Evolutionary conservation across 2,329 filamentous ascomycete species (phyloP).

Genomic region (Tolypocladium tropicale): DNA sequence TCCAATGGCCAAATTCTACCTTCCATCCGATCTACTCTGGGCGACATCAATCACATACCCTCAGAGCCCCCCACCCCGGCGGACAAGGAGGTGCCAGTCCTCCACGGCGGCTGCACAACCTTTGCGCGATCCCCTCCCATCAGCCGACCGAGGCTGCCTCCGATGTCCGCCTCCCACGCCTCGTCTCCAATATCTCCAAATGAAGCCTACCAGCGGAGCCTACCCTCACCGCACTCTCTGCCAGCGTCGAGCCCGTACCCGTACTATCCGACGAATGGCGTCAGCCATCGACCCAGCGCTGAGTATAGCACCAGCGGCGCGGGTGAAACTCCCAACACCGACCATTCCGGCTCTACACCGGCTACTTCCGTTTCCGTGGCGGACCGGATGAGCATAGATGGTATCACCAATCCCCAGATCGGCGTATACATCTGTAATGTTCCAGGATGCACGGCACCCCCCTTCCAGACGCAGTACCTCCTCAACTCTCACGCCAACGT

Average conservation of each 20-base stretch:
- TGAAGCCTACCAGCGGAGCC: slow-evolving; percentile 32
- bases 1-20: slow-evolving; percentile 24
- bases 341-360: slow-evolving; percentile 32
- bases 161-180: slow-evolving; percentile 16
- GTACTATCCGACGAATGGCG: slow-evolving; percentile 20
- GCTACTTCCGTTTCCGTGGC: slow-evolving; percentile 27
- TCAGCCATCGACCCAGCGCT: slow-evolving; percentile 22
- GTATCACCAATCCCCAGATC: slow-evolving; percentile 39
- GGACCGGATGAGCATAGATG: slow-evolving; percentile 49
- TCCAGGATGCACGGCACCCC: slow-evolving; percentile 55
- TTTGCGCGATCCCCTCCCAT: slow-evolving; percentile 26
- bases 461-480: slow-evolving; percentile 69
- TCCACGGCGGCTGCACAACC: slow-evolving; percentile 11
- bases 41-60: slow-evolving; percentile 21
- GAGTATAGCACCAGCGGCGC: slow-evolving; percentile 34
- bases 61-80: slow-evolving; percentile 17
- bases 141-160: slow-evolving; percentile 18
- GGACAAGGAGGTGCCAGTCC: slow-evolving; percentile 19
- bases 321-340: slow-evolving; percentile 35
- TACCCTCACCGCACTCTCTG: slow-evolving; percentile 36
- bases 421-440: slow-evolving; percentile 49
- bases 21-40: slow-evolving; percentile 26
- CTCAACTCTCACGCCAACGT: slow-evolving; percentile 72
- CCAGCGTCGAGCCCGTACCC: slow-evolving; percentile 28
- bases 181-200: slow-evolving; percentile 41